Conservation (phyloP, 768 basidiomycete species). For the Sporobolomyces pararoseus region DNA sequence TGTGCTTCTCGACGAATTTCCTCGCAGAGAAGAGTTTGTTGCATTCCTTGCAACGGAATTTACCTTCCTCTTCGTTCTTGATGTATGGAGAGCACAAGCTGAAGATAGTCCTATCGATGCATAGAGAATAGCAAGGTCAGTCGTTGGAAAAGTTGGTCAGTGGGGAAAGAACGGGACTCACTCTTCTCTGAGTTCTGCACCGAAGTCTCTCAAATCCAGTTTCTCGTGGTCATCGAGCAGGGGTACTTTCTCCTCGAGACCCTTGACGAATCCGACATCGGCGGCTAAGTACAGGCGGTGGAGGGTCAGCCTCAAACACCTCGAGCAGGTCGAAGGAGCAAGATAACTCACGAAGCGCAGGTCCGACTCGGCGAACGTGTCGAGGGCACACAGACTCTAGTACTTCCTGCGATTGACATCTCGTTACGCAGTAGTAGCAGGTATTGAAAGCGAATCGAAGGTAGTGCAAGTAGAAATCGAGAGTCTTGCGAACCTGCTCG, state of each 20-base stretch:
- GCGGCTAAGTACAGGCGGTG: not conserved
- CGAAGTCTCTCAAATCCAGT: constrained; percentile 81
- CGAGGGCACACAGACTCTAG: constrained; percentile 89
- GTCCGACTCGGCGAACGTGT: constrained; percentile 62
- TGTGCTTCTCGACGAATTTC: constrained; percentile 95
- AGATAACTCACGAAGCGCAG: constrained; percentile 1
- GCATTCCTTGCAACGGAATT: constrained; percentile 89
- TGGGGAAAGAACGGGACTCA: constrained; percentile 48
- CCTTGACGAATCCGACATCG: constrained; percentile 85
- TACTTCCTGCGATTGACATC: constrained; percentile 90
- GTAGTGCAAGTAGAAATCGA: constrained; percentile 91
- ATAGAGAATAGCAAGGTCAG: too few species aligned
- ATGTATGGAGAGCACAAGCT: constrained; percentile 73
- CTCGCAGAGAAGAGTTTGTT: constrained; percentile 96
- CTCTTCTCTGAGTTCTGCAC: constrained; percentile 87
- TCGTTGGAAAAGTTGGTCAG: not conserved
- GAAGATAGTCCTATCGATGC: constrained; percentile 74
- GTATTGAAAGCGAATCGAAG: constrained; percentile 86
- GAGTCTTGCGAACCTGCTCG: constrained; percentile 62
- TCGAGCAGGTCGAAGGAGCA: not conserved
- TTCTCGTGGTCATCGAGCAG: constrained; percentile 71
- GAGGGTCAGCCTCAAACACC: not conserved
- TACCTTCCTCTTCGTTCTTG: constrained; percentile 94
- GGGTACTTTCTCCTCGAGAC: constrained; percentile 79
- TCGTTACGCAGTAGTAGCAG: constrained; percentile 95